These are phyloP conservation scores for Ustilago cynodontis DNA, from an alignment of 1,284 basidiomycete genomes.

Conservation along the genomic window DNA sequence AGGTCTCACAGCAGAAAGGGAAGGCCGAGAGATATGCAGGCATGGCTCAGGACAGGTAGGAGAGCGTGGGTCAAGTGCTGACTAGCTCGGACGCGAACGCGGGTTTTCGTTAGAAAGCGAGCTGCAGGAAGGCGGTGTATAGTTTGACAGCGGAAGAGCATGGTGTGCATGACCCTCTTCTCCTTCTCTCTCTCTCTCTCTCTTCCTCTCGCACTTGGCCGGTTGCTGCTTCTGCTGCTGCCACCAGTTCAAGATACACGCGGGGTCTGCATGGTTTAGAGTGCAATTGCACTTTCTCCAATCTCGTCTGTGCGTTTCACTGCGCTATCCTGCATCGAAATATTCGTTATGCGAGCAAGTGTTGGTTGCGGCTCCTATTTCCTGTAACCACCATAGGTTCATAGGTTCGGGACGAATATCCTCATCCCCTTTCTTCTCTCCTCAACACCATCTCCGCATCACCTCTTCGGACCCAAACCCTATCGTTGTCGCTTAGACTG, in stretches of 20 bases:
- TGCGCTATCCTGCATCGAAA: neutral
- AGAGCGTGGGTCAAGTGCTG: neutral
- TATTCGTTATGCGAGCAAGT: neutral
- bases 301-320: neutral
- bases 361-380: neutral
- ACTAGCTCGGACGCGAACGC: too few relatives aligned
- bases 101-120: too few relatives aligned
- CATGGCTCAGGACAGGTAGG: neutral
- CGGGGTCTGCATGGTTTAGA: neutral
- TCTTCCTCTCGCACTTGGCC: neutral
- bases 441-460: neutral
- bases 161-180: neutral
- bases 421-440: neutral
- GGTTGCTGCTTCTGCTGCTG: neutral
- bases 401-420: neutral
- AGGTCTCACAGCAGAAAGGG: too few relatives aligned
- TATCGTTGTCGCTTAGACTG: neutral
- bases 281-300: neutral
- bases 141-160: slow-evolving; percentile 2
- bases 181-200: too few relatives aligned
- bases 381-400: neutral
- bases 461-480: neutral
- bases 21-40: neutral
- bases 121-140: neutral
- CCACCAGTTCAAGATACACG: neutral